A percentile compares a stretch with the other conserved stretches of the same genome.
phyloP scores from a whole-genome alignment of 2,329 filamentous ascomycete genomes.

The Leptosphaerulina australis region DNA sequence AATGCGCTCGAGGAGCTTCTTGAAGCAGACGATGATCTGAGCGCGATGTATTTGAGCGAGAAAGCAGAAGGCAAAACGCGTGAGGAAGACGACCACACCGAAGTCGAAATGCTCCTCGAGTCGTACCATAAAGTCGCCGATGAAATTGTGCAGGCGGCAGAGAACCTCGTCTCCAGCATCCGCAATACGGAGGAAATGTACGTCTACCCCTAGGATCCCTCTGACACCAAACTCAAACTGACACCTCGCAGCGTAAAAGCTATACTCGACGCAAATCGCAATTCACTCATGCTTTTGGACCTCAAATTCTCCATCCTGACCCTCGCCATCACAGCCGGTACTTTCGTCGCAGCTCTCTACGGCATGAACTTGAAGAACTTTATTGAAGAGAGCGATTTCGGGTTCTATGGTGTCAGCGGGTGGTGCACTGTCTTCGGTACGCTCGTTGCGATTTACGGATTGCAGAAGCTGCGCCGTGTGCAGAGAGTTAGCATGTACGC shows the following conservation, averaged over 20 bases:
- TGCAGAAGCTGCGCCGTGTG: slow-evolving; percentile 81
- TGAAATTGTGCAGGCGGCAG: slow-evolving; percentile 94
- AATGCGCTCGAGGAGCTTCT: slow-evolving; percentile 95
- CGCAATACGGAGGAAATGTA: slow-evolving; percentile 98
- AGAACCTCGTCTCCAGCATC: slow-evolving; percentile 91
- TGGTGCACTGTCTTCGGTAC: slow-evolving; percentile 74
- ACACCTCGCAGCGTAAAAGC: slow-evolving; percentile 76
- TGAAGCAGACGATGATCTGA: slow-evolving; percentile 93
- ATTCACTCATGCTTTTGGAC: slow-evolving; percentile 95
- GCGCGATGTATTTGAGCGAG: slow-evolving; percentile 94
- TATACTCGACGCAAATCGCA: slow-evolving; percentile 96
- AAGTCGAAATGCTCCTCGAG: slow-evolving; percentile 95
- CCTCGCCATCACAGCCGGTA: slow-evolving; percentile 90
- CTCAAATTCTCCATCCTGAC: slow-evolving; percentile 96
- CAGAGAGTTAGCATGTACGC: slow-evolving; percentile 89
- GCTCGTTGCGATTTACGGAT: slow-evolving; percentile 80
- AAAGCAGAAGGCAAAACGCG: slow-evolving; percentile 75
- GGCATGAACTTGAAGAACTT: slow-evolving; percentile 99
- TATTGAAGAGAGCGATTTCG: slow-evolving; percentile 89
- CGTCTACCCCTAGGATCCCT: slow-evolving; percentile 44
- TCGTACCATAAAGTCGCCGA: slow-evolving; percentile 98
- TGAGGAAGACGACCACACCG: slow-evolving; percentile 86
- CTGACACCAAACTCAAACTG: slow-evolving; percentile 10
- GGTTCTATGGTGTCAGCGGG: slow-evolving; percentile 77
- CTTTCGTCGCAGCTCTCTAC: slow-evolving; percentile 97